A percentile compares a stretch with the other conserved stretches of the same genome.
phyloP scores from a whole-genome alignment of 129 eudicot genomes.

The Helianthus tuberosus region DNA sequence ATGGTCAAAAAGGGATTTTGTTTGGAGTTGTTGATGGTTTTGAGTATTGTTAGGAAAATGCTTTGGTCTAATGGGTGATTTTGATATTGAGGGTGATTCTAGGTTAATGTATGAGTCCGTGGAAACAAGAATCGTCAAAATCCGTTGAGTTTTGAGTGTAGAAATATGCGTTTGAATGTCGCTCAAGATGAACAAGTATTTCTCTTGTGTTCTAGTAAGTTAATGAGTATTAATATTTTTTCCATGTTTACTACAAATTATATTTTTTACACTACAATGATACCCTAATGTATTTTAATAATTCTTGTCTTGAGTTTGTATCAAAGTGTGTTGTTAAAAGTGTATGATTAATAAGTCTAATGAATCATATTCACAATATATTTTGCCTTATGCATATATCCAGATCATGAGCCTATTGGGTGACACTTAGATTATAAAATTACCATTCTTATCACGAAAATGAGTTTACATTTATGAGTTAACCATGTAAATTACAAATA shows the following conservation, averaged over 20 bases:
- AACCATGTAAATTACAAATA: not conserved
- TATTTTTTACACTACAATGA: not conserved
- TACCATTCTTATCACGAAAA: not conserved
- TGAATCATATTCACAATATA: not conserved
- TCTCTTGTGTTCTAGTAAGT: not conserved
- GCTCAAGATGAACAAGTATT: constrained; percentile 36
- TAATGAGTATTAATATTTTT: constrained; percentile 10
- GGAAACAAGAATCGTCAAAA: constrained; percentile 24
- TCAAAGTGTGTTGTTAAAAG: not conserved
- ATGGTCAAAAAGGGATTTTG: constrained; percentile 49
- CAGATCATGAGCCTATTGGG: not conserved
- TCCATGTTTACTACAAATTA: not conserved
- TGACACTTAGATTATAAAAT: not conserved
- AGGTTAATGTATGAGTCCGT: constrained; percentile 28
- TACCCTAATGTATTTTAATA: not conserved
- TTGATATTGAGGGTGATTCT: constrained; percentile 16
- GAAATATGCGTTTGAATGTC: constrained; percentile 1
- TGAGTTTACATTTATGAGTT: not conserved
- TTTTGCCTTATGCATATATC: not conserved
- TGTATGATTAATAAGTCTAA: not conserved
- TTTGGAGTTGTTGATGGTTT: constrained; percentile 39
- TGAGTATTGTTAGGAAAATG: constrained; percentile 39
- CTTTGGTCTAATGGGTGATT: constrained; percentile 3
- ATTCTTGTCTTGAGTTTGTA: not conserved
- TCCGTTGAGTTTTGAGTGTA: constrained; percentile 6